These are phyloP conservation scores for Albugo candida DNA, from an alignment of 352 stramenopile genomes.

Conservation along the genomic window DNA sequence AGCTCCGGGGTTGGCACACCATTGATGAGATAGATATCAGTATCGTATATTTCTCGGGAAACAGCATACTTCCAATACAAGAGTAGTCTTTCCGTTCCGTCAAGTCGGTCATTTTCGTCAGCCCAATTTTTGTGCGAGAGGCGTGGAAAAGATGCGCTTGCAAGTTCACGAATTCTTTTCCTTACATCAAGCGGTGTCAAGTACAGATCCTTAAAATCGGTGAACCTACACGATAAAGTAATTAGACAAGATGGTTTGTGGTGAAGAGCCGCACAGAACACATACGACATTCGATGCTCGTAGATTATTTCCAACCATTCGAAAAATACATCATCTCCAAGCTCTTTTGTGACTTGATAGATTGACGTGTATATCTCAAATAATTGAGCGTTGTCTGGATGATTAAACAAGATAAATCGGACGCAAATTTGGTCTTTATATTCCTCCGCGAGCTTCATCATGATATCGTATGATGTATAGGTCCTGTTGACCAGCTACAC, in stretches of 20 bases:
- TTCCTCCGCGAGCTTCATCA: conserved; percentile 33
- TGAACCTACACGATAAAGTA: too few species aligned
- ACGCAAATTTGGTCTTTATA: conserved; percentile 47
- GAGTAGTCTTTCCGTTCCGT: neutral
- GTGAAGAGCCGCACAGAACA: neutral
- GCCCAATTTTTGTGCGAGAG: conserved; percentile 45
- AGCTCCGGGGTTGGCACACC: too few species aligned
- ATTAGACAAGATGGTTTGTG: too few species aligned
- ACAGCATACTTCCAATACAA: neutral
- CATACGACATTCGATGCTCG: conserved; percentile 39
- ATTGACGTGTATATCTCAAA: conserved; percentile 39
- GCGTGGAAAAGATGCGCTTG: conserved; percentile 9
- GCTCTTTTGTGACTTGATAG: conserved; percentile 36
- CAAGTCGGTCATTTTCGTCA: neutral
- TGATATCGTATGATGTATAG: neutral
- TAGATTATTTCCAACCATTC: conserved; percentile 66
- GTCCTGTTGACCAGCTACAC: neutral
- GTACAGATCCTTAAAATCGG: neutral
- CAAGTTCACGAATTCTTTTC: neutral
- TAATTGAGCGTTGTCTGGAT: conserved; percentile 62
- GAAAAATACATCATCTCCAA: conserved; percentile 35
- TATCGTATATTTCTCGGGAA: too few species aligned
- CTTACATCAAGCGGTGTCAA: neutral
- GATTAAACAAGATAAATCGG: conserved; percentile 48
- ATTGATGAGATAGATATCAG: too few species aligned